Conservation (phyloP, 108 stramenopile species). For the Nannochloropsis salina region DNA sequence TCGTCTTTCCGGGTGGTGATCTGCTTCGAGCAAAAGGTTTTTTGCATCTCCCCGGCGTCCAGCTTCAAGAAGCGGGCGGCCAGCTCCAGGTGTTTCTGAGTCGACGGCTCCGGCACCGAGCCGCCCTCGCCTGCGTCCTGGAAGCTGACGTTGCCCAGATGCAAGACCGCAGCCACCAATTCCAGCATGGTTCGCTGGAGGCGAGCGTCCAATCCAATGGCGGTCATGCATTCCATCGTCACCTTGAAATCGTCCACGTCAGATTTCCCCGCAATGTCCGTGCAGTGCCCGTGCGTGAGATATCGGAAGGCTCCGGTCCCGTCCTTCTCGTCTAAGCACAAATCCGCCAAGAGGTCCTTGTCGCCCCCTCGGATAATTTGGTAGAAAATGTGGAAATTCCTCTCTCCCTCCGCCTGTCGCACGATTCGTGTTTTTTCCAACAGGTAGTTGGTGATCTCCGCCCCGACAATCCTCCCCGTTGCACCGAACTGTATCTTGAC, state of each 20-base stretch:
- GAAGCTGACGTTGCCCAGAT: constrained; percentile 57
- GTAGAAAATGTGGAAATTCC: constrained; percentile 99
- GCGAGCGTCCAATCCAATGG: constrained; percentile 26
- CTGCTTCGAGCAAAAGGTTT: constrained; percentile 38
- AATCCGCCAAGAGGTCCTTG: neutral
- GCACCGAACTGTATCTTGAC: constrained; percentile 63
- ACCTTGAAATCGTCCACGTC: constrained; percentile 28
- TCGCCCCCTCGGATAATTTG: constrained; percentile 59
- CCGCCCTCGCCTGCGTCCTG: constrained; percentile 26
- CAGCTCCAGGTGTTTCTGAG: constrained; percentile 21
- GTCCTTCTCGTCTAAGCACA: constrained; percentile 27
- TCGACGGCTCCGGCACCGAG: constrained; percentile 24
- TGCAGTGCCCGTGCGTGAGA: constrained; percentile 18
- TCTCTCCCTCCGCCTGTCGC: constrained; percentile 79
- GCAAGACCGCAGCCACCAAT: constrained; percentile 54
- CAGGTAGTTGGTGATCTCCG: constrained; percentile 70
- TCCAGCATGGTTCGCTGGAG: constrained; percentile 22
- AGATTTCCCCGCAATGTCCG: constrained; percentile 21
- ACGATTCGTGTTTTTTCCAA: constrained; percentile 94
- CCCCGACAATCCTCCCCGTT: constrained; percentile 53
- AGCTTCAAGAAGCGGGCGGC: constrained; percentile 44
- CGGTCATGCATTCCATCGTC: constrained; percentile 32
- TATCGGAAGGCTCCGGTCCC: constrained; percentile 34
- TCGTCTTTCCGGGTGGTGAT: constrained; percentile 39
- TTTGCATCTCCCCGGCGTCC: constrained; percentile 39